A percentile compares a stretch with the other conserved stretches of the same genome.
Evolutionary conservation across 2,329 filamentous ascomycete genomes (phyloP).

Genomic region (Chrysoporthe austroafricana): DNA sequence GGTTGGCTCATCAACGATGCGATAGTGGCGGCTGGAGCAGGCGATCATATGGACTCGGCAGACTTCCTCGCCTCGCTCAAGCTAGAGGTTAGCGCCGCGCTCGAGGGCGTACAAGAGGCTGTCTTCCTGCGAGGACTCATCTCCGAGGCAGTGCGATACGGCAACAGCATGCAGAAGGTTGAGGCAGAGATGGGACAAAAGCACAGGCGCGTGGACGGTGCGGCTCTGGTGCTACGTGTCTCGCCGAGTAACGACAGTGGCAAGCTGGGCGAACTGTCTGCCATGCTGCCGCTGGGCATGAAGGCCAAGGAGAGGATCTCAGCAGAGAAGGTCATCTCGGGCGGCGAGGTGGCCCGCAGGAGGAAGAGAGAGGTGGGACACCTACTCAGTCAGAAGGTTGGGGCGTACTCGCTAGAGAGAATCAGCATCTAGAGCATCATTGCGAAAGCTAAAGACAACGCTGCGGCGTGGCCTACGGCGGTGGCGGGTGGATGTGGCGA

Average conservation of each 20-base stretch:
- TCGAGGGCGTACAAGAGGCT: conserved; percentile 74
- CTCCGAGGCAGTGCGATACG: conserved; percentile 68
- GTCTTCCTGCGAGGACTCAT: conserved; percentile 67
- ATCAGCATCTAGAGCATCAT: conserved; percentile 61
- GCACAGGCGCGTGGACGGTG: conserved; percentile 12
- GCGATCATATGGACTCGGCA: conserved; percentile 57
- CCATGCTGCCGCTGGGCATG: conserved; percentile 72
- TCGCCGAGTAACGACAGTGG: conserved; percentile 31
- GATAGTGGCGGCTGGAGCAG: conserved; percentile 45
- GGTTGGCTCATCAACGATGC: conserved; percentile 73
- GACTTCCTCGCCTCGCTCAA: conserved; percentile 69
- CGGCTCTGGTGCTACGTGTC: conserved; percentile 25
- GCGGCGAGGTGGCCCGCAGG: conserved; percentile 71
- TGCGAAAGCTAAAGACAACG: conserved; percentile 1
- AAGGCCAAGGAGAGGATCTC: conserved; percentile 59
- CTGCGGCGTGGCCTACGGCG: conserved; percentile 11
- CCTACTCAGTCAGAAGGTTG: conserved; percentile 77
- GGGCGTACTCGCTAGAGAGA: conserved; percentile 81
- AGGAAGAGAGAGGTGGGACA: conserved; percentile 75
- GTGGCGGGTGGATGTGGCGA: not conserved
- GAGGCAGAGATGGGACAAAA: conserved; percentile 31
- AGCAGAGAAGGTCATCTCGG: conserved; percentile 63
- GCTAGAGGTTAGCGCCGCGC: conserved; percentile 69
- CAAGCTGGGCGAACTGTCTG: conserved; percentile 42
- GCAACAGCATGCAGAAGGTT: conserved; percentile 42